These are phyloP conservation scores for Ustilago sp. DNA, from an alignment of 1,284 basidiomycete species.

Conservation along the genomic window DNA sequence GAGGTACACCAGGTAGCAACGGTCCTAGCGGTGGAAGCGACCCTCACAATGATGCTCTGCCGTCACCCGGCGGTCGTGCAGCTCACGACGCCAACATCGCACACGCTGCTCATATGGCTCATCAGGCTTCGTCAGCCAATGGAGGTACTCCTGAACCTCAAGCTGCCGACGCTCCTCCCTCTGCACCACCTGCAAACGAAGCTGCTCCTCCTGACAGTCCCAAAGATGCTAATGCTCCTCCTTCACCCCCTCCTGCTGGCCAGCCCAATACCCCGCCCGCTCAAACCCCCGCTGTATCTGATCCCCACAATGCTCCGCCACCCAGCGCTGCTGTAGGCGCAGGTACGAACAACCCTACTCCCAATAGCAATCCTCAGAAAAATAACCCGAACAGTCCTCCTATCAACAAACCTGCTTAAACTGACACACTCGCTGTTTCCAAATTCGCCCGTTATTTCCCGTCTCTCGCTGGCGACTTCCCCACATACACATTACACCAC, in stretches of 20 bases:
- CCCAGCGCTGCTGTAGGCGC: neutral
- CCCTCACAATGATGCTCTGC: neutral
- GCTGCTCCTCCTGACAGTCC: too few species aligned
- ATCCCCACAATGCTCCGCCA: neutral
- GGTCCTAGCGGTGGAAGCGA: neutral
- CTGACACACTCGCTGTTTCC: neutral
- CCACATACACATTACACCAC: neutral
- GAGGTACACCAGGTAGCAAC: neutral
- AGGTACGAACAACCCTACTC: neutral
- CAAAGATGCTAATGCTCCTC: too few species aligned
- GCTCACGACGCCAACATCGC: conserved; percentile 1
- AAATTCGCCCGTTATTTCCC: conserved; percentile 2
- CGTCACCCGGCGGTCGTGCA: neutral
- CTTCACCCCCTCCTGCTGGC: too few species aligned
- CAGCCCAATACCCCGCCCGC: neutral
- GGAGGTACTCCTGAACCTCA: neutral
- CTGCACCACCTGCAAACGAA: neutral
- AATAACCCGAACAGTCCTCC: neutral
- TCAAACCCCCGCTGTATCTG: neutral
- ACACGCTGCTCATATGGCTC: neutral
- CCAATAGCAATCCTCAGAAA: neutral
- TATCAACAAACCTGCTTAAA: neutral
- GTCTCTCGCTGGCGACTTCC: neutral
- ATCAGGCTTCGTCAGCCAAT: neutral
- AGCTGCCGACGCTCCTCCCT: neutral